Evolutionary conservation across 1,139 yeast species (phyloP), one percentile per base, ranked within the genome.

Genomic region (Lodderomyces orthopsilosis): DNA sequence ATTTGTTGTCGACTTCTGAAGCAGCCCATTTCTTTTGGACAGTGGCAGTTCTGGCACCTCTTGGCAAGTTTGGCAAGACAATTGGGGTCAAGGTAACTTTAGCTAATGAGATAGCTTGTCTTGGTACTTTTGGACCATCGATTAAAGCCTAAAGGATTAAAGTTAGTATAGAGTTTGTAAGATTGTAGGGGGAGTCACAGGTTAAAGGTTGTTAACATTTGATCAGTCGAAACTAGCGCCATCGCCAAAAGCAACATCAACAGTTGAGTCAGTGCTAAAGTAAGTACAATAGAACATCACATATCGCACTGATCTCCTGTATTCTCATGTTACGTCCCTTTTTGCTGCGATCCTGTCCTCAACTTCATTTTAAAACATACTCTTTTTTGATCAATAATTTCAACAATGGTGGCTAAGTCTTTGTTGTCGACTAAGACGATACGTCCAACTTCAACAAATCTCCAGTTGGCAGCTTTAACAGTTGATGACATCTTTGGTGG

Each of bases 401-500:
- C 98, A 67, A 90, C 96, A 67, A 91, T 83, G 70, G 95, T 79
- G 66, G 97, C 98, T 70, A 91, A 80, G 52, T 68, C 67, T 77
- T 87, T 85, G 78, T 82, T 79, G 83, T 82, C 76, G 73, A 93
- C 72, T 70, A 91, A 85, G 76, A 91, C 96, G 71, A 94, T 89
- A 81, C 98, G 96, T 74, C 99, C 99, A 70, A 91, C 87, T 83
- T 93, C 96, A 74, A 94, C 98, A 73, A 81, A 85, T 86, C 97
- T 89, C 98, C 97, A 91, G 91, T 87, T 88, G 76, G 95, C 81
- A 74, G 95, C 87, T 81, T 87, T 86, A 75, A 91, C 94, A 70
- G 86, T 78, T 72, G 95, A 62, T 40, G 55, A 51, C 75, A 69
- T 70, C 52, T 56, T 44, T 41, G 43, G 28, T 46, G 46, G 35